Percentiles rank a stretch among this genome's conserved stretches.
Evolutionary conservation across 345 rosid species (phyloP).

Genomic region (Odontarrhena argentea): DNA sequence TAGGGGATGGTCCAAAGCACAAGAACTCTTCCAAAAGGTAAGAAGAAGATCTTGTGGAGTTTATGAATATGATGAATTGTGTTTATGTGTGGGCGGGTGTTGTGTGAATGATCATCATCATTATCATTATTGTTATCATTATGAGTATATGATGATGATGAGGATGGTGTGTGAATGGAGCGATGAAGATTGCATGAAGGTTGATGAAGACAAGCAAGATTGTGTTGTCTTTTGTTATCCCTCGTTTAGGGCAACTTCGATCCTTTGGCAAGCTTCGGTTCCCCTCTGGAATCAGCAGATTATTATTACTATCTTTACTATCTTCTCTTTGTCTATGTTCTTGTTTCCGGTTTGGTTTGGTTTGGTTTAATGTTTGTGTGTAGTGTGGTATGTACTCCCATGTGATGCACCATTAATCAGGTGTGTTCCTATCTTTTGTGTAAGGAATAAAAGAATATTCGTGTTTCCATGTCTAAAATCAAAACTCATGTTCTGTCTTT

Average conservation of each 20-base stretch:
- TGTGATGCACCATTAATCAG: conserved; percentile 25
- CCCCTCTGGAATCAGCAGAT: conserved; percentile 52
- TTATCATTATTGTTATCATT: conserved; percentile 12
- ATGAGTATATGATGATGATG: conserved; percentile 25
- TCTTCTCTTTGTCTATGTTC: conserved; percentile 2
- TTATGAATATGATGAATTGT: conserved; percentile 10
- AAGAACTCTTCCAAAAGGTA: conserved; percentile 34
- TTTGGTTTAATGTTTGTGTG: conserved; percentile 16
- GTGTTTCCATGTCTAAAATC: conserved; percentile 10
- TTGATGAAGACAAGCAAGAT: conserved; percentile 39
- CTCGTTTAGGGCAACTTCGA: conserved; percentile 48
- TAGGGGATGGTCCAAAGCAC: conserved; percentile 38
- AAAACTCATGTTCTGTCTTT: not conserved
- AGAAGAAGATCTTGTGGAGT: conserved; percentile 18
- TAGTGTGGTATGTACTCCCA: conserved; percentile 26
- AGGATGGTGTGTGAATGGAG: conserved; percentile 43
- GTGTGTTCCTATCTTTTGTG: conserved; percentile 27
- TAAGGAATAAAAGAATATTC: conserved; percentile 38
- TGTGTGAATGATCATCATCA: conserved; percentile 31
- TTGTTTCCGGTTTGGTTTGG: conserved; percentile 17
- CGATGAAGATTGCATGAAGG: conserved; percentile 50
- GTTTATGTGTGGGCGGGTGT: conserved; percentile 28
- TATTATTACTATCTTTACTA: conserved; percentile 26
- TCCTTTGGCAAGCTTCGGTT: conserved; percentile 52
- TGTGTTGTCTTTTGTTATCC: conserved; percentile 39